These are phyloP conservation scores for Kuraishia hungarica DNA, from an alignment of 805 yeast genomes.

Conservation along the genomic window DNA sequence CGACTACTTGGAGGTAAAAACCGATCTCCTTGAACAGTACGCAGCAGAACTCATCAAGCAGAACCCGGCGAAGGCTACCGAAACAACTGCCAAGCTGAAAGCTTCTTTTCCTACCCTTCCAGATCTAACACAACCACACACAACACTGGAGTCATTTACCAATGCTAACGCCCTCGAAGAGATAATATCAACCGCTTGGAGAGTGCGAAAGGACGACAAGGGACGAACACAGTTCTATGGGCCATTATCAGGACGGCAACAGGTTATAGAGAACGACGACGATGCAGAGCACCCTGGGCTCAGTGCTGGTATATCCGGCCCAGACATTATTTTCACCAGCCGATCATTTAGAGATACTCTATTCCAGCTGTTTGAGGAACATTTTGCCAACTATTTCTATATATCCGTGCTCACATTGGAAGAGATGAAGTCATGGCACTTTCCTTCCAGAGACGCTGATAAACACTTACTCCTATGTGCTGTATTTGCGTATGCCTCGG, in stretches of 20 bases:
- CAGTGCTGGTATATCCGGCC: slow-evolving; percentile 3
- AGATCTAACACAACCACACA: slow-evolving; percentile 7
- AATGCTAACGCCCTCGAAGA: slow-evolving; percentile 23
- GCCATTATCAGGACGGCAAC: slow-evolving; percentile 24
- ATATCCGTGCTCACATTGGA: slow-evolving; percentile 13
- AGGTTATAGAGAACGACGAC: slow-evolving; percentile 15
- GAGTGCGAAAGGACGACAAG: slow-evolving; percentile 16
- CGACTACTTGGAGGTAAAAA: slow-evolving; percentile 20
- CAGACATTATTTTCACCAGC: slow-evolving; percentile 9
- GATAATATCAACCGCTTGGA: slow-evolving; percentile 23
- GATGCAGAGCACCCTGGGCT: slow-evolving; percentile 3
- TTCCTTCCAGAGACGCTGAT: slow-evolving; percentile 17
- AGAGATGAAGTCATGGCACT: slow-evolving; percentile 17
- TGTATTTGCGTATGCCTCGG: slow-evolving; percentile 20
- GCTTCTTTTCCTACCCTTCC: slow-evolving; percentile 9
- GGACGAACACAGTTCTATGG: slow-evolving; percentile 25
- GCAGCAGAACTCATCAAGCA: slow-evolving; percentile 15
- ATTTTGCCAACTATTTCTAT: slow-evolving; percentile 19
- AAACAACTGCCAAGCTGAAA: slow-evolving; percentile 2
- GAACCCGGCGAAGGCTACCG: slow-evolving; percentile 10
- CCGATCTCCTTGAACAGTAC: slow-evolving; percentile 18
- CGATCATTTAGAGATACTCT: slow-evolving; percentile 4
- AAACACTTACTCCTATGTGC: slow-evolving; percentile 19
- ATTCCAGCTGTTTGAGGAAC: slow-evolving; percentile 13
- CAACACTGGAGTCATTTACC: slow-evolving; percentile 8